Conservation (phyloP, 2,329 filamentous ascomycete genomes). For the Exophiala spinifera region DNA sequence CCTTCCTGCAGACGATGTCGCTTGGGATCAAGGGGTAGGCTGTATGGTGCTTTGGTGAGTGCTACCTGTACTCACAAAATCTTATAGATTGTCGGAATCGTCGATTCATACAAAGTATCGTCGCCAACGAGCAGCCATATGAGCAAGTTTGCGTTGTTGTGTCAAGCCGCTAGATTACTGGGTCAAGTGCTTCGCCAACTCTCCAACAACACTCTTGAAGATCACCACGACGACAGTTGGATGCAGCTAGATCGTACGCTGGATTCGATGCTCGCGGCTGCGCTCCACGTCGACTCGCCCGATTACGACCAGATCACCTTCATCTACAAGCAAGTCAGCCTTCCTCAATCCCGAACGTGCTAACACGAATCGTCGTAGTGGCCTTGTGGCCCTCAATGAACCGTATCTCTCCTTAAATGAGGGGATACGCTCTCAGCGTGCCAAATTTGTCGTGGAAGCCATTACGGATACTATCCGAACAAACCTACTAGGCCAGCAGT, state of each 20-base stretch:
- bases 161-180: conserved; percentile 19
- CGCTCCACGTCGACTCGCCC: conserved; percentile 23
- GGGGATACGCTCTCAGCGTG: neutral
- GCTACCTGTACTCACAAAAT: neutral
- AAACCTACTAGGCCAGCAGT: conserved; percentile 23
- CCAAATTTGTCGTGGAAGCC: neutral
- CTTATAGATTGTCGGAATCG: conserved; percentile 2
- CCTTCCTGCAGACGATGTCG: conserved; percentile 20
- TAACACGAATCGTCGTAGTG: neutral
- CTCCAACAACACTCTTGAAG: neutral
- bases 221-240: neutral
- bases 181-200: conserved; percentile 18
- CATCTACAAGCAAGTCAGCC: conserved; percentile 27
- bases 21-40: conserved; percentile 7
- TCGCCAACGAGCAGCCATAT: conserved; percentile 29
- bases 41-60: neutral
- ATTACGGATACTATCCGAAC: conserved; percentile 5
- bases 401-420: neutral
- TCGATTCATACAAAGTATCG: conserved; percentile 23
- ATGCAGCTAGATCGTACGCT: conserved; percentile 28
- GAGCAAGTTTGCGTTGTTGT: conserved; percentile 29
- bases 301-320: conserved; percentile 29
- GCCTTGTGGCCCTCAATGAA: conserved; percentile 1
- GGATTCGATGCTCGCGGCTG: conserved; percentile 27
- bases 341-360: neutral